Evolutionary conservation across 1,284 basidiomycete genomes (phyloP), one percentile per base, ranked within the genome.

Genomic region (Trichosporon sp.): DNA sequence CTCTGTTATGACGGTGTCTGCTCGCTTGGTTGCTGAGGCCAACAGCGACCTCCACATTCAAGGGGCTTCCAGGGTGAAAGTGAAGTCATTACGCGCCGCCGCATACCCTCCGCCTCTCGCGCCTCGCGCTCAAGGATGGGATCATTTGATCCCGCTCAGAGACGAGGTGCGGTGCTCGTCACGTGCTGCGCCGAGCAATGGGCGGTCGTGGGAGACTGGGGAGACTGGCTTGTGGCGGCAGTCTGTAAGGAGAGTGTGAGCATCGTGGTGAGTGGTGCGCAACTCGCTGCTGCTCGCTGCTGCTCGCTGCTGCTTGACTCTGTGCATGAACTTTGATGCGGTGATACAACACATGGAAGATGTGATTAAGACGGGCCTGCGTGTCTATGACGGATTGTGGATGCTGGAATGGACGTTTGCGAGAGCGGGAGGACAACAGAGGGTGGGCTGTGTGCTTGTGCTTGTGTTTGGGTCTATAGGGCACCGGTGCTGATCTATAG

Each of bases 351-450:
- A 54, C 51, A 54, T 21, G 19, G 8, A 54, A 21, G 51, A 54
- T 54, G 51, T 54, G 51, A 54, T 54, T 54, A 54, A 54, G n/a
- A 54, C 51, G 51, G n/a, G 51, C 51, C 51, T 54, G 51, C 51
- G 51, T 54, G 51, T 54, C 19, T 54, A 54, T 54, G 51, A 54
- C 11, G 51, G 10, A 26, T 10, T 14, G n/a, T 51, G 11, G 40
- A 43, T 43, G 40, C 40, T 43, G 40, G 4, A 11, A 26, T 26
- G 26, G 26, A 26, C 26, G 26, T 43, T 43, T 7, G 4, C 11
- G 8, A 4, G 40, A n/a, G 14, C 65, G 5, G 35, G 11, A 10
- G 38, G 38, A 40, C 38, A 12, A 40, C 5, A 40, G 38, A 12
- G 38, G 8, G 38, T 40, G 26, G 26, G 26, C 26, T 26, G 26